Conservation (phyloP, 2,329 filamentous ascomycete genomes). For the Karstenula rhodostoma region DNA sequence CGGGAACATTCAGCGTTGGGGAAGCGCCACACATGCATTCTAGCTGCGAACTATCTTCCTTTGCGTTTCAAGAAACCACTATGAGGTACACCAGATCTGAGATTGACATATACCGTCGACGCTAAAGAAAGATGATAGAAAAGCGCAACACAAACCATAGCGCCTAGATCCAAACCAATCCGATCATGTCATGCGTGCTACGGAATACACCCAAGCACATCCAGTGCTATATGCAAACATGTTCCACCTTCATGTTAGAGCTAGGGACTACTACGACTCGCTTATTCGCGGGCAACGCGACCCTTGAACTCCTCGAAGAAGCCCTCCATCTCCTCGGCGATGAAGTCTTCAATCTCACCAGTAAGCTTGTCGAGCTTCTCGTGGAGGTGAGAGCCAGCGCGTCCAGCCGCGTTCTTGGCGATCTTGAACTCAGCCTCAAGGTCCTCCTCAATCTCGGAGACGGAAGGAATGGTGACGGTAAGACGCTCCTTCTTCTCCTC, state of each 20-base stretch:
- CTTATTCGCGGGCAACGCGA: conserved; percentile 46
- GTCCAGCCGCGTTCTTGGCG: conserved; percentile 48
- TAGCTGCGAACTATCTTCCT: conserved; percentile 9
- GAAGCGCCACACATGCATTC: conserved; percentile 11
- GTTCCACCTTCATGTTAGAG: neutral
- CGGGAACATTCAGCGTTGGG: neutral
- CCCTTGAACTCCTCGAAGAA: conserved; percentile 63
- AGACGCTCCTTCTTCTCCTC: conserved; percentile 23
- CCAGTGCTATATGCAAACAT: conserved; percentile 24
- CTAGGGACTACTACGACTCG: neutral
- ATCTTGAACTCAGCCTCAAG: conserved; percentile 45
- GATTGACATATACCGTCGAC: conserved; percentile 16
- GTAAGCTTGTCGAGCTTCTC: conserved; percentile 58
- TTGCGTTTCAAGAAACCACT: conserved; percentile 7
- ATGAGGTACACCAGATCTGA: conserved; percentile 15
- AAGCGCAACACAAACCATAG: conserved; percentile 18
- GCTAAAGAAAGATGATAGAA: conserved; percentile 18
- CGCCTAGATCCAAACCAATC: conserved; percentile 21
- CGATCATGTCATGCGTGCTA: conserved; percentile 16
- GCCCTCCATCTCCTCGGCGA: conserved; percentile 58
- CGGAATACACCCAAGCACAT: conserved; percentile 14
- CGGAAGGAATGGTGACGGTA: conserved; percentile 48
- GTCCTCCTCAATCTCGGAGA: conserved; percentile 48
- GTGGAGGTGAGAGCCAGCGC: conserved; percentile 53
- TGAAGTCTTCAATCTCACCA: conserved; percentile 56